Evolutionary conservation across 768 basidiomycete genomes (phyloP), one percentile per base, ranked within the genome.

Genomic region (Podaxis carcinomalis): DNA sequence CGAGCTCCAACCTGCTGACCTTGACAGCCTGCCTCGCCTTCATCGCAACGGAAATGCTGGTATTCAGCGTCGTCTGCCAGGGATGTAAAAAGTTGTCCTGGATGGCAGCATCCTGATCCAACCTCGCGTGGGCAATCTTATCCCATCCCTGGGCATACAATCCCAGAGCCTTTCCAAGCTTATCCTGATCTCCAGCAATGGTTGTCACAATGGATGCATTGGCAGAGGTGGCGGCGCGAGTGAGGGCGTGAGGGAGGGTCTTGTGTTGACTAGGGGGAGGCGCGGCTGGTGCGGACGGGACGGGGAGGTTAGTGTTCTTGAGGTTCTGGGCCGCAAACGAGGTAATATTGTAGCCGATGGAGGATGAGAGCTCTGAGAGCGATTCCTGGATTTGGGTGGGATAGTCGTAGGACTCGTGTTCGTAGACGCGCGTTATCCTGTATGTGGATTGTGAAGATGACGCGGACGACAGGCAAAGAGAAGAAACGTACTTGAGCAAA

Each of bases 171-270:
- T 83, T 86, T 27, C 86, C 89, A 28, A 98, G 83, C 65, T 87
- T 85, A 66, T 92, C 88, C 0, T 84, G 81, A 19, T 63, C 62
- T 5, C 70, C 72, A 5, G 67, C 71, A 1, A 78, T 74, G 25
- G 64, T 64, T 16, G 77, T 63, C n/a, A 76, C 74, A 32, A 90
- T 68, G 10, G 76, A 73, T 4, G 71, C 71, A 2, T 86, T 81
- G 0, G 87, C 91, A 7, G 76, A 69, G 39, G 84, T 82, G 0
- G 95, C 86, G 0, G 95, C 89, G 54, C 97, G 89, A 19, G 87
- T 82, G 56, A 98, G 84, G 0, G 97, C 96, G 67, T 98, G 97
- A 0, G 97, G 93, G 56, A 98, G 89, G 0, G 97, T 98, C 86
- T 98, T 98, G 80, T 95, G 94, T 68, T 88, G 89, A 27, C 77